Conservation (phyloP, 371 early-diverging fungal species). For the Mucor ambiguus region DNA sequence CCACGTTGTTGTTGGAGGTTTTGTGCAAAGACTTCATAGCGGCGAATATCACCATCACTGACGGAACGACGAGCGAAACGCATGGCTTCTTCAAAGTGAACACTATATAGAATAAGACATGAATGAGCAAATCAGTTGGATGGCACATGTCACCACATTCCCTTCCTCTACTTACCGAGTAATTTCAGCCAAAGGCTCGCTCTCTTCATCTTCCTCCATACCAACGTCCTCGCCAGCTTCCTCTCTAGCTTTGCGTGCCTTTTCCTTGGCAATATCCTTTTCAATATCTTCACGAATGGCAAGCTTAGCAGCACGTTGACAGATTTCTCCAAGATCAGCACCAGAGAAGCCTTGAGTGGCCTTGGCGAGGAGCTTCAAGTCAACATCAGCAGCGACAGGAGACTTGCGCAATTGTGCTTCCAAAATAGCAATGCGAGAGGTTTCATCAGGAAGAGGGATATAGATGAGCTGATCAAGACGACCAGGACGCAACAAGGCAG, state of each 20-base stretch:
- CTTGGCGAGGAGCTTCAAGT: slow-evolving; percentile 89
- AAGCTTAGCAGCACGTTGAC: slow-evolving; percentile 99
- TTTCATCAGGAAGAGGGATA: slow-evolving; percentile 97
- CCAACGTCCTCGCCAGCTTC: slow-evolving; percentile 67
- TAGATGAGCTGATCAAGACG: slow-evolving; percentile 99
- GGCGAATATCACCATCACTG: slow-evolving; percentile 95
- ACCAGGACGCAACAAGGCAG: slow-evolving; percentile 82
- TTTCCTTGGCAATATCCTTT: slow-evolving; percentile 80
- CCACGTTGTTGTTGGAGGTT: slow-evolving; percentile 95
- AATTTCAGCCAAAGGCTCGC: slow-evolving; percentile 84
- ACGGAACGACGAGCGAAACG: slow-evolving; percentile 97
- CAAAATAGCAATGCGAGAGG: slow-evolving; percentile 89
- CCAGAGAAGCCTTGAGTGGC: slow-evolving; percentile 98
- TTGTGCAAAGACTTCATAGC: slow-evolving; percentile 99
- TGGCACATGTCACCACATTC: neutral
- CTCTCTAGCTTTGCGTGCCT: slow-evolving; percentile 70
- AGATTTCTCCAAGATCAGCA: slow-evolving; percentile 99
- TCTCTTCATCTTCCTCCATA: slow-evolving; percentile 84
- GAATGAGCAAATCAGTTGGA: neutral
- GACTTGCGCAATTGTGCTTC: slow-evolving; percentile 97
- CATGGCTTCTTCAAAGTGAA: slow-evolving; percentile 99
- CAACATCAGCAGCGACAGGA: slow-evolving; percentile 88
- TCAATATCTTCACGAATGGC: slow-evolving; percentile 99
- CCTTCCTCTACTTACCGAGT: slow-evolving; percentile 51
- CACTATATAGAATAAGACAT: slow-evolving; percentile 20